Evolutionary conservation across 176 grass and related monocot species (phyloP), one percentile per base, ranked within the genome.

Genomic region (Alloteropsis semialata): DNA sequence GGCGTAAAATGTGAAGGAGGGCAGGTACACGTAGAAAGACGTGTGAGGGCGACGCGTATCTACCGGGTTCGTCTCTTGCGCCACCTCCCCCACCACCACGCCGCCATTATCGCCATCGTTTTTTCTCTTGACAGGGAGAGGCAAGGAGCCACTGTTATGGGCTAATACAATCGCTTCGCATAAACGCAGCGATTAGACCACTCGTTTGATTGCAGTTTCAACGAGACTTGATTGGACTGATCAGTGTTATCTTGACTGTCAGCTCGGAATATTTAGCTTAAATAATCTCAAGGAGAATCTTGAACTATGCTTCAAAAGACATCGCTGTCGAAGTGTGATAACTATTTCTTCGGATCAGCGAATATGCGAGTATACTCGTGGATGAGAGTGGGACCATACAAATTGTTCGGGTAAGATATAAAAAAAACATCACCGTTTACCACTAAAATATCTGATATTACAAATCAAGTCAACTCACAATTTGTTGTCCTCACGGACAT

Each of bases 41-140:
- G 18, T 19, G 36, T 21, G 74, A 88, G 18, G 44, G 86, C 42
- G 53, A 82, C 66, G 66, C 33, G 84, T 79, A 80, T 79, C 84
- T 72, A 64, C 66, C 75, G 43, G 27, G 27, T 28, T 32, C 15
- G 15, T 9, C 15, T 2, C 21, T 7, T 2, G 22, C n/a, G n/a
- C n/a, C n/a, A n/a, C n/a, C n/a, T n/a, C n/a, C n/a, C n/a, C 51
- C 42, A 22, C 15, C 51, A 37, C 44, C 25, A 16, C 41, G 25
- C 6, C 21, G 17, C 69, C 69, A 45, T 28, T 21, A 22, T 17
- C 6, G 16, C 11, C 27, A 30, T 43, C 42, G 7, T 28, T 32
- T 61, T 61, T 19, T 18, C 2, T 19, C 25, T 29, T 16, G 25
- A 30, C 9, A 10, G 25, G 29, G 27, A 32, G 24, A 8, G 65